These are phyloP conservation scores for Kwoniella europaea DNA, from an alignment of 768 basidiomycete species.

Conservation along the genomic window DNA sequence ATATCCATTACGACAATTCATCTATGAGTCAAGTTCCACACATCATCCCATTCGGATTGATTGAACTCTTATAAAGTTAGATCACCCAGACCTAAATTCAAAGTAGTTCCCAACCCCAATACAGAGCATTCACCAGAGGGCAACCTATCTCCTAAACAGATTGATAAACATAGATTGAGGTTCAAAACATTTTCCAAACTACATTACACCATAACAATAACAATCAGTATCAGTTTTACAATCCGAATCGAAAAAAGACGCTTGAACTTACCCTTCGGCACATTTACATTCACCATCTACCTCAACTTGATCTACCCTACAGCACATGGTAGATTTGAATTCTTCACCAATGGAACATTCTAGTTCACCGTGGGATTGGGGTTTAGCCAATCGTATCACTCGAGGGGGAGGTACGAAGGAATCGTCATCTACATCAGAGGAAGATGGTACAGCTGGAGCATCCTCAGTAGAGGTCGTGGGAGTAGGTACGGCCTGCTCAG, in stretches of 20 bases:
- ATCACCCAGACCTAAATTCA: slow-evolving; percentile 17
- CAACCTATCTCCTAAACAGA: slow-evolving; percentile 26
- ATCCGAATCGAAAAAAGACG: too few relatives aligned
- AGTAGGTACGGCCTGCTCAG: not conserved
- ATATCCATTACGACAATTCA: too few relatives aligned
- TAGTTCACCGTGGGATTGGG: not conserved
- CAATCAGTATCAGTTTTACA: not conserved
- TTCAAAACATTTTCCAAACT: slow-evolving; percentile 27
- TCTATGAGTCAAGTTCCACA: too few relatives aligned
- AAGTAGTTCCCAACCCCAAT: slow-evolving; percentile 9
- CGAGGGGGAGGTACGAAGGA: slow-evolving; percentile 8
- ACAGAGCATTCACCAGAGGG: slow-evolving; percentile 18
- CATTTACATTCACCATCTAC: slow-evolving; percentile 24
- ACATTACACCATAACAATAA: not conserved
- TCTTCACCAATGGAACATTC: slow-evolving; percentile 18
- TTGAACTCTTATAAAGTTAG: slow-evolving; percentile 1
- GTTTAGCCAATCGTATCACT: slow-evolving; percentile 16
- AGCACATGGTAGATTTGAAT: slow-evolving; percentile 19
- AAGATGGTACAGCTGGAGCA: not conserved
- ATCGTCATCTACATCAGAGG: slow-evolving; percentile 9
- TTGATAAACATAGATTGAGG: slow-evolving; percentile 25
- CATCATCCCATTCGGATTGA: too few relatives aligned
- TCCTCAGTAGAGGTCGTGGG: slow-evolving; percentile 6
- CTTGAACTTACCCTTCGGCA: slow-evolving; percentile 20
- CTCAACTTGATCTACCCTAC: slow-evolving; percentile 29